These are phyloP conservation scores for Aeschynomene evenia DNA, from an alignment of 306 rosid species.

Conservation along the genomic window DNA sequence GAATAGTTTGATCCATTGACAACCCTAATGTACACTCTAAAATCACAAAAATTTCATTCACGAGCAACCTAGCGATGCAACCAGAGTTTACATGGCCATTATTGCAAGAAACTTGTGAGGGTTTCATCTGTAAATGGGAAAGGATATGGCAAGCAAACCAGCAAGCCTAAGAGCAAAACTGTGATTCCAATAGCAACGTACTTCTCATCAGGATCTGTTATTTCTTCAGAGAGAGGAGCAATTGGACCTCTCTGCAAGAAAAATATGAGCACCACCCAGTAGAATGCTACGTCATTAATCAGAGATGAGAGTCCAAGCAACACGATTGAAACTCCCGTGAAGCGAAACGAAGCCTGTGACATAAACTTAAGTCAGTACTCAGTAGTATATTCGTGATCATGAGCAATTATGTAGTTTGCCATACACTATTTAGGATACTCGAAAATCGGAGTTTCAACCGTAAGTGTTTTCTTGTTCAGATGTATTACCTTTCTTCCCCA, in stretches of 20 bases:
- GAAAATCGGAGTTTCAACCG: conserved; percentile 13
- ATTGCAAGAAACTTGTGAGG: conserved; percentile 51
- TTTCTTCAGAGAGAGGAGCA: conserved; percentile 91
- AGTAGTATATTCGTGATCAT: conserved; percentile 24
- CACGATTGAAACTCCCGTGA: conserved; percentile 71
- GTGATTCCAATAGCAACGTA: conserved; percentile 72
- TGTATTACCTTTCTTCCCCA: conserved; percentile 96
- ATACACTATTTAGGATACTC: background rate
- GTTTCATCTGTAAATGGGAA: conserved; percentile 76
- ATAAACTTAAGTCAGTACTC: conserved; percentile 28
- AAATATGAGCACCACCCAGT: conserved; percentile 91
- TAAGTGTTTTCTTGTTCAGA: conserved; percentile 14
- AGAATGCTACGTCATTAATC: conserved; percentile 87
- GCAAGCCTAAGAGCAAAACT: conserved; percentile 85
- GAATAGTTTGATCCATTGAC: background rate
- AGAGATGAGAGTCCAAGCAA: conserved; percentile 78
- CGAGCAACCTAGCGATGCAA: background rate
- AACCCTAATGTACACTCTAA: background rate
- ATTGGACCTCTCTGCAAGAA: conserved; percentile 96
- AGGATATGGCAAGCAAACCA: conserved; percentile 94
- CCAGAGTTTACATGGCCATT: conserved; percentile 22
- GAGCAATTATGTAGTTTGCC: background rate
- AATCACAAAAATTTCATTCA: conserved; percentile 20
- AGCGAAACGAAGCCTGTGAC: conserved; percentile 75
- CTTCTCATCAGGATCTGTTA: conserved; percentile 76